Evolutionary conservation across 768 basidiomycete genomes (phyloP), one percentile per base, ranked within the genome.

Genomic region (Lanmaoa rubissima): DNA sequence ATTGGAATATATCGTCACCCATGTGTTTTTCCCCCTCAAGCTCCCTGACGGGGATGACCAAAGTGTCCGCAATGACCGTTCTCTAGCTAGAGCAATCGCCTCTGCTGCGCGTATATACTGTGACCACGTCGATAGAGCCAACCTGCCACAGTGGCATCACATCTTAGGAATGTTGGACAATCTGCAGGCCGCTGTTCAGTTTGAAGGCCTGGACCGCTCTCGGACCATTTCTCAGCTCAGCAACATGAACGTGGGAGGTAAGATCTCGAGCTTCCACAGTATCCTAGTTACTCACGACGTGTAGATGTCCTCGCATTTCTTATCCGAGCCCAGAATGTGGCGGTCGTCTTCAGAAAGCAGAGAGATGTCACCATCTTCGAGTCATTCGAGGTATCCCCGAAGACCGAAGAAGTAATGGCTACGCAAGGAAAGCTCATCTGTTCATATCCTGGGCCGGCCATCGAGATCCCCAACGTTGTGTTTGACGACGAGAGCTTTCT

Each of bases 271-370:
- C 9, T 6, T 48, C 8, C 3, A 6, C 1, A 2, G 5, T 35
- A 38, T 32, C 12, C 1, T 21, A 11, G 13, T 11, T 35, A 21
- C 51, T 64, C 21, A 64, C 9, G 11, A 7, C 14, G 0, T 24
- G 5, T 12, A 82, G 82, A 75, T 50, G 63, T 71, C 9, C 53
- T 77, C 5, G 66, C 69, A 19, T 69, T 79, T 41, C 71, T 71
- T 6, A 70, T 84, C 34, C 69, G 67, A 24, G 72, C 74, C 0
- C 83, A 84, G 53, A 83, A 83, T 48, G 80, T 78, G 3, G 79
- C 73, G 12, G 52, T 83, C 5, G 63, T 82, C 14, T 58, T 80
- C 21, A 73, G 78, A 40, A 69, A 65, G 48, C 52, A 52, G 16
- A 46, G 57, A n/a, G 39, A 59, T 7, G 53, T 61, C 12, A 73